Evolutionary conservation across 164 flowering plant species (phyloP).

Genomic region (Vitis vinifera): ASM3070453v1 NC_081806.1:9751501-9752000

Average conservation of each 20-base stretch:
- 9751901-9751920: constrained; percentile 87
- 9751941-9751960: constrained; percentile 74
- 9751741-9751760: background rate
- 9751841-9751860: constrained; percentile 85
- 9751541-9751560: too few relatives aligned
- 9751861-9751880: constrained; percentile 88
- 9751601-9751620: constrained; percentile 81
- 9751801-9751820: constrained; percentile 54
- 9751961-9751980: constrained; percentile 85
- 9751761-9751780: constrained; percentile 4
- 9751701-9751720: constrained; percentile 23
- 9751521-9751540: too few relatives aligned
- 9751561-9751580: background rate
- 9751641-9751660: constrained; percentile 62
- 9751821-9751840: constrained; percentile 86
- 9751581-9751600: background rate
- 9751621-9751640: constrained; percentile 77
- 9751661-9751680: constrained; percentile 61
- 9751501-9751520: too few relatives aligned
- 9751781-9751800: constrained; percentile 36
- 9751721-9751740: background rate
- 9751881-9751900: constrained; percentile 79
- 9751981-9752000: constrained; percentile 75
- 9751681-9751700: constrained; percentile 43
- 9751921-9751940: constrained; percentile 83